phyloP scores from a whole-genome alignment of 2,329 filamentous ascomycete species.

The Fusarium hostae region DNA sequence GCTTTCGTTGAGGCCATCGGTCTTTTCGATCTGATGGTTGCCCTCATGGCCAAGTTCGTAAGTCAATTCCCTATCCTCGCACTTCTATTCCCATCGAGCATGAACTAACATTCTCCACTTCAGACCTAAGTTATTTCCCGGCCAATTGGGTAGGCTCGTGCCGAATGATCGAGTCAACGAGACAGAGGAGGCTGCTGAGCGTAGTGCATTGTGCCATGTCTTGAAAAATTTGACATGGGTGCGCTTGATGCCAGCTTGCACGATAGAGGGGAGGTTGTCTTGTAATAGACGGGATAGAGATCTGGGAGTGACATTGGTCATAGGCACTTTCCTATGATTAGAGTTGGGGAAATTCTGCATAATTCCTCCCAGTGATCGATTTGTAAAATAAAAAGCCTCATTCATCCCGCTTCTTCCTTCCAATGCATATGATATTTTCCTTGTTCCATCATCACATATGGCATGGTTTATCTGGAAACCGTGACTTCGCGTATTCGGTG shows the following conservation, averaged over 20 bases:
- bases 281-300: conserved; percentile 57
- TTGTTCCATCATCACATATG: conserved; percentile 32
- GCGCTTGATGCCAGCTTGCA: conserved; percentile 47
- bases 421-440: conserved; percentile 47
- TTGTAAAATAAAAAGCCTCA: conserved; percentile 59
- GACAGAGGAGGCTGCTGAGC: conserved; percentile 46
- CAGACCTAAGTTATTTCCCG: conserved; percentile 53
- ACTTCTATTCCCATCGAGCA: background rate
- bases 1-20: conserved; percentile 93
- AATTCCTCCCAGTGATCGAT: conserved; percentile 50
- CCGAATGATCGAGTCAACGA: conserved; percentile 51
- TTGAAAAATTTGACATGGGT: conserved; percentile 43
- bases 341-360: conserved; percentile 50
- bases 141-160: conserved; percentile 50
- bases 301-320: conserved; percentile 49
- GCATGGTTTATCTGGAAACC: conserved; percentile 3
- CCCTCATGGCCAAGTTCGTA: conserved; percentile 93
- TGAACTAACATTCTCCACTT: conserved; percentile 15
- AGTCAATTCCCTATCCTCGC: conserved; percentile 49
- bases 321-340: conserved; percentile 50
- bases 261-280: conserved; percentile 52
- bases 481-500: background rate
- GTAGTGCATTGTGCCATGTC: conserved; percentile 42
- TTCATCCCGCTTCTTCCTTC: conserved; percentile 53
- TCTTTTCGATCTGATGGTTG: conserved; percentile 92